Conservation (phyloP, 768 basidiomycete genomes). For the Termitomyces sp. region DNA sequence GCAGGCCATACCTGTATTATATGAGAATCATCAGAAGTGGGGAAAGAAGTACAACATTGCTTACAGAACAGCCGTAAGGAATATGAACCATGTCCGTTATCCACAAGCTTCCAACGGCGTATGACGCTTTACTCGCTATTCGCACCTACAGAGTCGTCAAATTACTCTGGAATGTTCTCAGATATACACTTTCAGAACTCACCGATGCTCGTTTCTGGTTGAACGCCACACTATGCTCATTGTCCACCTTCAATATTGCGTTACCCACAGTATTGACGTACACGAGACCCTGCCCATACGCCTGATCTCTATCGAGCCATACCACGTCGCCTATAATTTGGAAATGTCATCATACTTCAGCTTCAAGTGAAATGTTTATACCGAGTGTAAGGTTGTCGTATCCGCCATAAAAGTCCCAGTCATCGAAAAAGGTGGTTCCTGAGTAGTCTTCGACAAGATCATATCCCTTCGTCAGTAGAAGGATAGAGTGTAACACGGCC, state of each 20-base stretch:
- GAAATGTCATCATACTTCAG: not conserved
- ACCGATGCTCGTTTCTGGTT: conserved; percentile 61
- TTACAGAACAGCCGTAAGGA: conserved; percentile 49
- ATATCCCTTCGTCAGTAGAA: conserved; percentile 4
- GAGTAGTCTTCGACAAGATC: conserved; percentile 37
- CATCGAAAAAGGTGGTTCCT: conserved; percentile 49
- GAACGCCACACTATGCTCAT: conserved; percentile 47
- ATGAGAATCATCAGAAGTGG: not conserved
- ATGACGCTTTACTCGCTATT: conserved; percentile 38
- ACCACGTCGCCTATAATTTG: conserved; percentile 56
- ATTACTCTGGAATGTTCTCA: not conserved
- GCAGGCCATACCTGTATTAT: conserved; percentile 40
- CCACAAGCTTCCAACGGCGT: conserved; percentile 39
- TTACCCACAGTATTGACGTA: conserved; percentile 59
- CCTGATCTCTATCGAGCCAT: conserved; percentile 47
- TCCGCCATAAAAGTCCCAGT: conserved; percentile 51
- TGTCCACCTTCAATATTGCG: conserved; percentile 75
- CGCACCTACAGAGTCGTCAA: conserved; percentile 29
- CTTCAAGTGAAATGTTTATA: conserved; percentile 7
- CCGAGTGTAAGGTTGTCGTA: conserved; percentile 46
- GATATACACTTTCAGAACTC: conserved; percentile 13
- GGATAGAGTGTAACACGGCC: conserved; percentile 4
- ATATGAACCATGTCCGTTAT: conserved; percentile 44
- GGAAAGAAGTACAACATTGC: conserved; percentile 10
- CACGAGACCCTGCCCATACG: conserved; percentile 45